Evolutionary conservation across 768 basidiomycete genomes (phyloP).

Genomic region (Lactarius evosmus): DNA sequence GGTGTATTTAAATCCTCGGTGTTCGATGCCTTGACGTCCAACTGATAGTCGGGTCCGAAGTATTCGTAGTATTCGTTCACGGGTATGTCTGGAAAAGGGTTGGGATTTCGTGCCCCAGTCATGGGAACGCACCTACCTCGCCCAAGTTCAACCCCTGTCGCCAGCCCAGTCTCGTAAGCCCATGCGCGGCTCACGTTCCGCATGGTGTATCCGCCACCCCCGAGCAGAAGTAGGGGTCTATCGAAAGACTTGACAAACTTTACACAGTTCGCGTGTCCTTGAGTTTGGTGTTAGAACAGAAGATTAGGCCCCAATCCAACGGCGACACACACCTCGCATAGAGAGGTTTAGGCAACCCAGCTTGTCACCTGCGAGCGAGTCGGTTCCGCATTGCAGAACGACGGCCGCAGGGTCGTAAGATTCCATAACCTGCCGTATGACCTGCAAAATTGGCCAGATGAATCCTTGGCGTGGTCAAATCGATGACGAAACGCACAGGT

Average conservation of each 20-base stretch:
- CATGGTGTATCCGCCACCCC: slow-evolving; percentile 98
- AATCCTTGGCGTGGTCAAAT: slow-evolving; percentile 1
- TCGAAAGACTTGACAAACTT: slow-evolving; percentile 96
- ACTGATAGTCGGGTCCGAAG: slow-evolving; percentile 94
- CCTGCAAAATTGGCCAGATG: slow-evolving; percentile 44
- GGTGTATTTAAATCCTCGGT: slow-evolving; percentile 93
- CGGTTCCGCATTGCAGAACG: slow-evolving; percentile 95
- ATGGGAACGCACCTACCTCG: slow-evolving; percentile 50
- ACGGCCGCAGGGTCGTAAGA: slow-evolving; percentile 92
- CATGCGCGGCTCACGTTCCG: slow-evolving; percentile 94
- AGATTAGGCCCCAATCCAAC: neutral
- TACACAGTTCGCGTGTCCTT: slow-evolving; percentile 96
- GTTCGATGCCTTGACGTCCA: slow-evolving; percentile 93
- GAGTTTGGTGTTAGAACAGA: slow-evolving; percentile 1
- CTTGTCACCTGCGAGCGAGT: slow-evolving; percentile 95
- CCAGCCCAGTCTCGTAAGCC: slow-evolving; percentile 97
- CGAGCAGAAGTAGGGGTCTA: slow-evolving; percentile 88
- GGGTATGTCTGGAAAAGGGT: slow-evolving; percentile 73
- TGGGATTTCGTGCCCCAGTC: neutral
- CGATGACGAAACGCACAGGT: slow-evolving; percentile 55
- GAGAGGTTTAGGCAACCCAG: slow-evolving; percentile 94
- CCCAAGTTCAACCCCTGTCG: slow-evolving; percentile 93
- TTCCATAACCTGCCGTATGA: slow-evolving; percentile 91
- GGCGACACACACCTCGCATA: slow-evolving; percentile 65
- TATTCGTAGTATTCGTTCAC: slow-evolving; percentile 99